A percentile compares a stretch with the other conserved stretches of the same genome.
These are phyloP conservation scores for Mortierella sp. DNA, from an alignment of 371 early-diverging fungal species.

Conservation along the genomic window DNA sequence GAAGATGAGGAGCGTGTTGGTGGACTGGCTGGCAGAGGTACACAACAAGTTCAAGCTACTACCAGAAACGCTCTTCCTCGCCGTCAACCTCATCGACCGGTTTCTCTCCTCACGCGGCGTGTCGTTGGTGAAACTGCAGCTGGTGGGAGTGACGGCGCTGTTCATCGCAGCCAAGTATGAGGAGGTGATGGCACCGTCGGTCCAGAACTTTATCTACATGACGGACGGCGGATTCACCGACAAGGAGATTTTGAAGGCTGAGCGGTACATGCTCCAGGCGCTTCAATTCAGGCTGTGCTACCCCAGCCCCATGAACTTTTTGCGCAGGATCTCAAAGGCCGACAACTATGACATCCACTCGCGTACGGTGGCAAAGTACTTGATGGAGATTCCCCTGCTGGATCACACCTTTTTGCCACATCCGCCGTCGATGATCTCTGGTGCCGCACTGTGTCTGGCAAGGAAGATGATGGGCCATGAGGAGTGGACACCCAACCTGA, in stretches of 20 bases:
- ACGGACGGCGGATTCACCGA: slow-evolving; percentile 82
- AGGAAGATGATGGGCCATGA: slow-evolving; percentile 86
- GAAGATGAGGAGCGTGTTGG: slow-evolving; percentile 93
- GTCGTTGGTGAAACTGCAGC: slow-evolving; percentile 90
- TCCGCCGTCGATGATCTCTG: slow-evolving; percentile 87
- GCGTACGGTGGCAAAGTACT: slow-evolving; percentile 94
- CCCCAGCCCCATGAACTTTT: slow-evolving; percentile 91
- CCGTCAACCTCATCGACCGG: slow-evolving; percentile 97
- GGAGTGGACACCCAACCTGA: slow-evolving; percentile 82
- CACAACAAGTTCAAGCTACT: slow-evolving; percentile 91
- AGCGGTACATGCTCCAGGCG: slow-evolving; percentile 89
- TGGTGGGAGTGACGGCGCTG: slow-evolving; percentile 96
- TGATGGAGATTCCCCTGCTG: slow-evolving; percentile 95
- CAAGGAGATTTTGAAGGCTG: slow-evolving; percentile 89
- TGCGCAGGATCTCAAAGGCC: slow-evolving; percentile 91
- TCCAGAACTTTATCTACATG: slow-evolving; percentile 86
- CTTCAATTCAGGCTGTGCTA: slow-evolving; percentile 88
- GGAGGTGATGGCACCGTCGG: slow-evolving; percentile 89
- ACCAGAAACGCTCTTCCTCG: slow-evolving; percentile 97
- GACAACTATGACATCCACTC: slow-evolving; percentile 90
- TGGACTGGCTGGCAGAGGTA: slow-evolving; percentile 93
- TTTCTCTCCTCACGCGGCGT: slow-evolving; percentile 92
- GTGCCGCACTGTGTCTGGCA: slow-evolving; percentile 90
- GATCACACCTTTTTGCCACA: slow-evolving; percentile 86
- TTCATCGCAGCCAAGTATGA: slow-evolving; percentile 98